Evolutionary conservation across 768 basidiomycete genomes (phyloP), one percentile per base, ranked within the genome.

Genomic region (Suillus decipiens): DNA sequence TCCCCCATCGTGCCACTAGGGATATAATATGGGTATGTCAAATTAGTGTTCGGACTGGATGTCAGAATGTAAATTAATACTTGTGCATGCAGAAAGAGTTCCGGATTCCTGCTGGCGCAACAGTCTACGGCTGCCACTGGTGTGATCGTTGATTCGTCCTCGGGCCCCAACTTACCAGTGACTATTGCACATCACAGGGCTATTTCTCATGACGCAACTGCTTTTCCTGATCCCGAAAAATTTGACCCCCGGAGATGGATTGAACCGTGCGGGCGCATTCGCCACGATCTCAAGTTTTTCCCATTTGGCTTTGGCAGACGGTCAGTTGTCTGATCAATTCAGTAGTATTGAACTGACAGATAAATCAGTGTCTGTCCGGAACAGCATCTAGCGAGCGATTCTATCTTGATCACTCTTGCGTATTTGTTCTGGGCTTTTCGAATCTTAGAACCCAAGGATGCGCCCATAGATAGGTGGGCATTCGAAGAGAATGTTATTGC

Each of bases 401-500:
- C 88, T 1, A 73, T 89, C 0, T 86, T 85, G 67, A 77, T 89
- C 50, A 89, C 84, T 67, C 82, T 86, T 0, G 85, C 87, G 0
- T 75, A 86, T n/a, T 72, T 86, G 11, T 77, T 86, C 10, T 89
- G 87, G 86, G 82, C 86, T 0, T 89, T 89, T 76, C 78, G 71
- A 0, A 77, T 89, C 43, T 72, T 72, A 5, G 67, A 81, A 36
- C 82, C 85, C 64, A 79, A 82, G 0, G 66, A 72, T 1, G 71
- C 76, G 10, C 85, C 85, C 0, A 88, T 90, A 62, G 83, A 90
- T 70, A 78, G 80, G 6, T 72, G 82, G 43, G 85, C 80, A 0
- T 87, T 88, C 70, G 83, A 81, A 4, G 83, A 87, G 65, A 80
- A 78, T 7, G 80, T 85, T 4, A 84, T 87, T 68, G 37, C 81